Conservation (phyloP, 148 eudicot genomes). For the Dysphania ambrosioides region DNA sequence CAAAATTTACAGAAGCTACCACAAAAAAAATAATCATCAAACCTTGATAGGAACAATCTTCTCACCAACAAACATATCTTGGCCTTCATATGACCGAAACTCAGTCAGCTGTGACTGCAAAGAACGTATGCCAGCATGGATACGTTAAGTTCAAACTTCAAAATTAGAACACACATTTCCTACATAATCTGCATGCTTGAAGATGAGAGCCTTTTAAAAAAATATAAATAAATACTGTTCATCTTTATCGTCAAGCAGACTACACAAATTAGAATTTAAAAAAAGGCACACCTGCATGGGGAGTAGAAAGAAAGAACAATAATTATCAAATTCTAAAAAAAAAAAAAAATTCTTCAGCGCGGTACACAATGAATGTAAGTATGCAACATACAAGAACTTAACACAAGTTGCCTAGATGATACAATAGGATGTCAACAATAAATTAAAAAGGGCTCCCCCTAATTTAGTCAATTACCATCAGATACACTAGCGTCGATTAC, state of each 20-base stretch:
- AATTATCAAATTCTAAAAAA: too few species aligned
- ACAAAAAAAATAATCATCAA: slow-evolving; percentile 35
- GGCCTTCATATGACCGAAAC: slow-evolving; percentile 84
- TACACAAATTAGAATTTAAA: not conserved
- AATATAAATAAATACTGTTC: not conserved
- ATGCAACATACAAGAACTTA: not conserved
- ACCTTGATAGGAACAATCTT: slow-evolving; percentile 96
- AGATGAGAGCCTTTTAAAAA: not conserved
- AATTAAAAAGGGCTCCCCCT: not conserved
- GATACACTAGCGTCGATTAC: not conserved
- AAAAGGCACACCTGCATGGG: not conserved
- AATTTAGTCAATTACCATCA: not conserved
- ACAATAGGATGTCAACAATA: not conserved
- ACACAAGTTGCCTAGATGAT: not conserved
- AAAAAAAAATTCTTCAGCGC: not conserved
- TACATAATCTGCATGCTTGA: not conserved
- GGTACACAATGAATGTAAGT: not conserved
- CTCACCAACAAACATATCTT: slow-evolving; percentile 89
- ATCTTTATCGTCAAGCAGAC: not conserved
- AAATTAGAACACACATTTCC: not conserved
- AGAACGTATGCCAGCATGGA: slow-evolving; percentile 10
- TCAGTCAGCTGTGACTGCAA: slow-evolving; percentile 80
- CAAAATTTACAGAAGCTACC: not conserved
- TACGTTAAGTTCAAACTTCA: slow-evolving; percentile 6
- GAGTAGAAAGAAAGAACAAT: too few species aligned